phyloP scores from a whole-genome alignment of 148 eudicot genomes.

The Silene latifolia region DNA sequence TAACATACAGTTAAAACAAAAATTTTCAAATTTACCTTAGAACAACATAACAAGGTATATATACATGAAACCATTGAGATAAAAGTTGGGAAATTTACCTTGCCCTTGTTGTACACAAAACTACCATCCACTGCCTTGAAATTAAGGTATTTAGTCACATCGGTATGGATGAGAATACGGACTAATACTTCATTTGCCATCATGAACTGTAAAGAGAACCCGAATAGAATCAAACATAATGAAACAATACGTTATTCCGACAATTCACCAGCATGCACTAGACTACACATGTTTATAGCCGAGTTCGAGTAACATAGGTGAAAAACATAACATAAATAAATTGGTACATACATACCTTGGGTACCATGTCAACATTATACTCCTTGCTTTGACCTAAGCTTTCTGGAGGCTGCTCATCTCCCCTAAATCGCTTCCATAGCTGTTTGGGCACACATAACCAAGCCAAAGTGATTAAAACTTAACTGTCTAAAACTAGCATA shows the following conservation, averaged over 20 bases:
- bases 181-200: slow-evolving; percentile 84
- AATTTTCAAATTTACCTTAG: background rate
- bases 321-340: background rate
- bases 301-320: background rate
- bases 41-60: background rate
- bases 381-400: slow-evolving; percentile 66
- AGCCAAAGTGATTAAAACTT: background rate
- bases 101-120: slow-evolving; percentile 80
- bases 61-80: background rate
- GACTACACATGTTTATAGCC: background rate
- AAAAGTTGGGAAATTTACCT: slow-evolving; percentile 35
- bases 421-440: slow-evolving; percentile 84
- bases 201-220: slow-evolving; percentile 48
- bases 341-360: slow-evolving; percentile 50
- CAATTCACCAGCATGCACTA: background rate
- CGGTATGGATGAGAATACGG: slow-evolving; percentile 65
- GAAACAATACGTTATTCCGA: background rate
- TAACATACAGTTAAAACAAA: background rate
- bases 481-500: too few relatives aligned
- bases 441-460: slow-evolving; percentile 14
- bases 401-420: slow-evolving; percentile 52
- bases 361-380: slow-evolving; percentile 85
- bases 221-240: too few relatives aligned
- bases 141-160: slow-evolving; percentile 74
- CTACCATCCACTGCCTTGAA: slow-evolving; percentile 93